Evolutionary conservation across 345 rosid species (phyloP), one percentile per base, ranked within the genome.

Genomic region (Gynandropsis gynandra): DNA sequence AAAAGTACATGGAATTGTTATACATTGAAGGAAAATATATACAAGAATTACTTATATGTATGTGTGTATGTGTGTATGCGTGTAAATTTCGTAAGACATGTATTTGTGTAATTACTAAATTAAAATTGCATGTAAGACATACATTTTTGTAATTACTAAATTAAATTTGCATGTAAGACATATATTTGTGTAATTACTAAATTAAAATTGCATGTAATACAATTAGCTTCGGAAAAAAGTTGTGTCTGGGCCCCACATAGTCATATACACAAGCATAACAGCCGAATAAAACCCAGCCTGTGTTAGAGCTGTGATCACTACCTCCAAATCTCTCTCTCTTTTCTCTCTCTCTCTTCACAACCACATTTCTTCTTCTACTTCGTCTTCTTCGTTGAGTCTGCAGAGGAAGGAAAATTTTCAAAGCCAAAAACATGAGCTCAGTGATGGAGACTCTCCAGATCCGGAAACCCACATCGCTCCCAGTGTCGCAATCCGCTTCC

Each of bases 381-480:
- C 56, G 40, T 62, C 63, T 31, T 36, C 61, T 21, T 34, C 47
- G 13, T 8, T n/a, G 4, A 14, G 9, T 43, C 41, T 19, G 8
- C 27, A 33, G 44, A 9, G 9, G 7, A 12, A 6, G 38, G 16
- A n/a, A 34, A 27, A 20, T 2, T 24, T 24, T 2, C 29, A 27
- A 9, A 12, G 10, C 7, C 11, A 20, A 15, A 39, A 36, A 40
- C 5, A 87, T 88, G 95, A 77, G 76, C 65, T 80, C 92, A 59
- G 72, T 76, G 20, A 62, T 75, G 47, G 80, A 78, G 17, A 76
- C 58, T 70, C 66, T 85, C 56, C 87, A 68, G 18, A 82, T 66
- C 49, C 75, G 61, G 31, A 63, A 68, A 56, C 70, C 74, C 4
- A 15, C 61, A 32, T 64, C 56, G 51, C 86, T 80, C 47, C 92